Evolutionary conservation across 169 alveolate genomes (phyloP).

Genomic region (Prorocentrum cordatum): DNA sequence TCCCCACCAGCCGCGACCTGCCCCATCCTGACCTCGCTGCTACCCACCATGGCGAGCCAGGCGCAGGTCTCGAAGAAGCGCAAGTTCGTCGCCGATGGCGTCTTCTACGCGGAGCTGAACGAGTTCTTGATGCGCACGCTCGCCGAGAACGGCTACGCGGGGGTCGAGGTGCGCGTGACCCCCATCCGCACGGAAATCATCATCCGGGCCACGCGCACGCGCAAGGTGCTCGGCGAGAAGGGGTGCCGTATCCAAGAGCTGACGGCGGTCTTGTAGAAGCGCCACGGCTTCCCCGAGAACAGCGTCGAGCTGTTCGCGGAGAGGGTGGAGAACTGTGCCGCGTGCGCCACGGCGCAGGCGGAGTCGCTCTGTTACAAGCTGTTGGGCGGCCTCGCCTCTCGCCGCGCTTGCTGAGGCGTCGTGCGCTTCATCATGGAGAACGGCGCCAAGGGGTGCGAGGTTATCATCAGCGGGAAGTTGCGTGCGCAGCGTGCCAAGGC

Average conservation of each 20-base stretch:
- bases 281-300: conserved; percentile 92
- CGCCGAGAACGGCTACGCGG: conserved; percentile 96
- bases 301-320: conserved; percentile 94
- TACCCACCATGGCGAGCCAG: too few species aligned
- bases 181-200: conserved; percentile 85
- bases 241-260: conserved; percentile 96
- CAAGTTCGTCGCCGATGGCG: conserved; percentile 98
- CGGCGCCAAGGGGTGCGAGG: conserved; percentile 98
- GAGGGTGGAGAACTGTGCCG: conserved; percentile 82
- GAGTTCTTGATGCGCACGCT: conserved; percentile 93
- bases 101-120: conserved; percentile 97
- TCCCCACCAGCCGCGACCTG: too few species aligned
- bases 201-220: conserved; percentile 94
- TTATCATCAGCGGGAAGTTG: conserved; percentile 98
- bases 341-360: conserved; percentile 99
- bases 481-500: conserved; percentile 99
- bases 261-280: conserved; percentile 94
- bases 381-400: conserved; percentile 95
- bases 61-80: conserved; percentile 85
- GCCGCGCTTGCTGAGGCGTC: conserved; percentile 98
- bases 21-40: too few species aligned
- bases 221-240: conserved; percentile 94
- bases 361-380: conserved; percentile 95
- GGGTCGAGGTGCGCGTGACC: not conserved
- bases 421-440: conserved; percentile 89